Evolutionary conservation across 257 asterid species (phyloP).

Genomic region (Paraleonurus japonicus): DNA sequence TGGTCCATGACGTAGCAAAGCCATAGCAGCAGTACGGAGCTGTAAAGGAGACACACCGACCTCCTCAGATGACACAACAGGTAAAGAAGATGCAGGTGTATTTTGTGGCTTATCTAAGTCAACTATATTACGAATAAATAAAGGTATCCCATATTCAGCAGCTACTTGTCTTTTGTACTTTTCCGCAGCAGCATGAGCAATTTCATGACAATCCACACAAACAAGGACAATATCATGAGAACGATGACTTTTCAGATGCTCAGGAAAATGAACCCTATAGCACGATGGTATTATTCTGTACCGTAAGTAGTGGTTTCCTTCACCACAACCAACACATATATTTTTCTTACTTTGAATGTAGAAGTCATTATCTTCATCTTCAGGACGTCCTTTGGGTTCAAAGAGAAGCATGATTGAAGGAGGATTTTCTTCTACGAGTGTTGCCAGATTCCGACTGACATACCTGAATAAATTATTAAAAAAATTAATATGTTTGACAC

Average conservation of each 20-base stretch:
- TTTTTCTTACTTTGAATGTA: constrained; percentile 95
- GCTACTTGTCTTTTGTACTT: constrained; percentile 79
- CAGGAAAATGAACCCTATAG: constrained; percentile 96
- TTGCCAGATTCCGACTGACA: constrained; percentile 74
- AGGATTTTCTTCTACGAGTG: constrained; percentile 76
- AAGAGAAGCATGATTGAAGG: constrained; percentile 83
- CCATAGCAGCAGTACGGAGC: constrained; percentile 95
- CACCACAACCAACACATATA: constrained; percentile 97
- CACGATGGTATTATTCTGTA: constrained; percentile 96
- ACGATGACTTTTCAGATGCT: constrained; percentile 95
- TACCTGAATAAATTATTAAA: constrained; percentile 52
- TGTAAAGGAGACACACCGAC: constrained; percentile 83
- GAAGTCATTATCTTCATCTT: constrained; percentile 93
- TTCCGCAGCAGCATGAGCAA: constrained; percentile 95
- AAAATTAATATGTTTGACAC: not conserved
- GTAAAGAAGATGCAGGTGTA: constrained; percentile 32
- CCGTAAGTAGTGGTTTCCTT: constrained; percentile 91
- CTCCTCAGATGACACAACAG: constrained; percentile 43
- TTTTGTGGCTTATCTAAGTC: constrained; percentile 50
- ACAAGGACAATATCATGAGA: constrained; percentile 96
- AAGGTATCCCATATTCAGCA: constrained; percentile 73
- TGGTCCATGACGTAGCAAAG: constrained; percentile 80
- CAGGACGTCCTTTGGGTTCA: constrained; percentile 99
- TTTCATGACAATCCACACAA: constrained; percentile 97
- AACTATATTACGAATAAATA: constrained; percentile 60